Evolutionary conservation across 768 basidiomycete species (phyloP), one percentile per base, ranked within the genome.

Genomic region (Podaxis sp.): DNA sequence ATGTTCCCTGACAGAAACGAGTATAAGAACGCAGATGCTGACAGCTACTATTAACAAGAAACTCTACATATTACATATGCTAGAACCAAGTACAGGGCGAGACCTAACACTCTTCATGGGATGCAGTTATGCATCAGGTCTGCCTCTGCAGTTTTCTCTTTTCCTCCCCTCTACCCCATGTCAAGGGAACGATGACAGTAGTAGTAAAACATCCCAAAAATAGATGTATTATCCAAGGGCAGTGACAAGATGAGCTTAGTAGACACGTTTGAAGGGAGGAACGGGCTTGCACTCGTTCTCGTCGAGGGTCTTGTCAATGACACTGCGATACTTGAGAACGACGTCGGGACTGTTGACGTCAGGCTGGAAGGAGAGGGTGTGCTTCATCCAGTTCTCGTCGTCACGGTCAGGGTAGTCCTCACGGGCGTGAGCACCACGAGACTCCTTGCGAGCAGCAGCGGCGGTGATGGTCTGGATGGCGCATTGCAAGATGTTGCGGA

Each of bases 341-440:
- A 98, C 94, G 61, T 94, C 87, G 11, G 94, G 94, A 64, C 81
- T 85, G 63, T 79, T 75, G 63, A 82, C 74, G 70, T 97, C 88
- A 61, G 78, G 85, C 73, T 95, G 95, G 88, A 92, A 95, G n/a
- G 93, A 92, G 53, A 98, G 85, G 1, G 94, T 94, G 74, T 93
- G 94, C 79, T 91, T 94, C 94, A 95, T 95, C 94, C 94, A 96
- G 41, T 83, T 82, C 47, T 86, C 83, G 71, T 99, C 96, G 72
- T 98, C 95, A 76, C 97, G 94, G 87, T 99, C 96, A n/a, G 94
- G 88, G 82, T 77, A 98, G 75, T 99, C 97, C 77, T 98, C 97
- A 69, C 97, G 94, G 54, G 97, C 97, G 72, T 99, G 97, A 41
- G 97, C 97, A 74, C 97, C 97, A 74, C 97, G 93, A 51, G 94